A percentile compares a stretch with the other conserved stretches of the same genome.
phyloP scores from a whole-genome alignment of 441 rosid genomes.

The Hura crepitans region DNA sequence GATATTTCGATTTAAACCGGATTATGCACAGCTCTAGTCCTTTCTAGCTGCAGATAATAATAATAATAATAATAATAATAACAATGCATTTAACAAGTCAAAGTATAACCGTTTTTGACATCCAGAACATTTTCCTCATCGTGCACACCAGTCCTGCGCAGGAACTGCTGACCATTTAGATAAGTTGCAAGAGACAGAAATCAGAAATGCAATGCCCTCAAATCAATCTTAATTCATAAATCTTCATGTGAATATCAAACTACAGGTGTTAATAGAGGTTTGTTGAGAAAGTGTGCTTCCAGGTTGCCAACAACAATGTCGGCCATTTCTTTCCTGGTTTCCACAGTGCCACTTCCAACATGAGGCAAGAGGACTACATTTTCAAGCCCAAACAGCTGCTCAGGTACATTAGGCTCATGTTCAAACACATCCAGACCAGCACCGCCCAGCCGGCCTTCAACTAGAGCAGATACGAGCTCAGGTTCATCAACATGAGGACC shows the following conservation, averaged over 20 bases:
- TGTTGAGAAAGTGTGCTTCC: slow-evolving; percentile 47
- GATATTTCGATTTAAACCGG: too few relatives aligned
- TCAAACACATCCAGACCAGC: slow-evolving; percentile 68
- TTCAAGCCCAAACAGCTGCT: slow-evolving; percentile 47
- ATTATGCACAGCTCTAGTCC: too few relatives aligned
- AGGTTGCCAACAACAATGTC: slow-evolving; percentile 59
- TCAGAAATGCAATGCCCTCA: too few relatives aligned
- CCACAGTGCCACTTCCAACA: slow-evolving; percentile 46
- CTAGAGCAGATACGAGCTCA: slow-evolving; percentile 59
- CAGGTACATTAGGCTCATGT: slow-evolving; percentile 53
- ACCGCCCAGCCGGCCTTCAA: slow-evolving; percentile 58
- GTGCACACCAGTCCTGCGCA: too few relatives aligned
- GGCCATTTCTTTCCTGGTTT: slow-evolving; percentile 63
- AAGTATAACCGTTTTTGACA: too few relatives aligned
- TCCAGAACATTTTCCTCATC: too few relatives aligned
- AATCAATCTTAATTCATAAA: neutral
- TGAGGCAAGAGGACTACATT: slow-evolving; percentile 63
- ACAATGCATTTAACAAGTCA: too few relatives aligned
- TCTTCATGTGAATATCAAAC: slow-evolving; percentile 26
- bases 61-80: too few relatives aligned
- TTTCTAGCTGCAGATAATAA: too few relatives aligned
- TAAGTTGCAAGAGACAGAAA: too few relatives aligned
- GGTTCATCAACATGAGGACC: slow-evolving; percentile 69
- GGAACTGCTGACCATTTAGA: too few relatives aligned
- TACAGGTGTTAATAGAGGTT: slow-evolving; percentile 51